Evolutionary conservation across 306 rosid genomes (phyloP).

Genomic region (Vachellia collinsii): DNA sequence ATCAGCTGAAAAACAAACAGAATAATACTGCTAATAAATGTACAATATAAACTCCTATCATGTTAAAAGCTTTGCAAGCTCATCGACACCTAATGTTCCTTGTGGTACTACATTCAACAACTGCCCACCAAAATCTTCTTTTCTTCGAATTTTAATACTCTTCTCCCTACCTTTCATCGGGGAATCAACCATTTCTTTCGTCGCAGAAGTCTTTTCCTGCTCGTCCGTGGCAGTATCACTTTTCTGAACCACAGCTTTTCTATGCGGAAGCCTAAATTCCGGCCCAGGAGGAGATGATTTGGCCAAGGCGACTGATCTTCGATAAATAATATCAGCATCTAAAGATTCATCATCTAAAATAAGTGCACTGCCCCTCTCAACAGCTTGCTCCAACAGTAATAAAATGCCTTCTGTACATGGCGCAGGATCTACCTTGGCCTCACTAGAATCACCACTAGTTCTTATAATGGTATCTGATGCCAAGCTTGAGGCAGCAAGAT

Average conservation of each 20-base stretch:
- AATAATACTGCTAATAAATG: not conserved
- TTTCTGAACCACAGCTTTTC: conserved; percentile 39
- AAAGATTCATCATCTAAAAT: conserved; percentile 55
- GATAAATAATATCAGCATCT: conserved; percentile 72
- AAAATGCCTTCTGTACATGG: conserved; percentile 54
- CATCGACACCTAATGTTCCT: conserved; percentile 73
- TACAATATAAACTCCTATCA: conserved; percentile 26
- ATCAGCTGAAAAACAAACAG: not conserved
- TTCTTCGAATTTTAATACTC: conserved; percentile 49
- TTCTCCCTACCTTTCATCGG: conserved; percentile 47
- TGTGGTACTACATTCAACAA: conserved; percentile 63
- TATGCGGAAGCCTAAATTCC: conserved; percentile 49
- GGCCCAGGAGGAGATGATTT: conserved; percentile 76
- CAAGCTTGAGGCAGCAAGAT: not conserved
- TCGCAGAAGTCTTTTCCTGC: conserved; percentile 43
- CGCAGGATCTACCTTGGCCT: conserved; percentile 35
- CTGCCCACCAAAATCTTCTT: conserved; percentile 52
- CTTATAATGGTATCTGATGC: conserved; percentile 29
- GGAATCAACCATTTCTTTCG: conserved; percentile 33
- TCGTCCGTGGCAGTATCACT: conserved; percentile 31
- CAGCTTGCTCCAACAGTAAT: conserved; percentile 66
- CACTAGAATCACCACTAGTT: conserved; percentile 26
- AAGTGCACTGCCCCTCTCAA: conserved; percentile 72
- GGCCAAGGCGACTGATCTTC: conserved; percentile 62
- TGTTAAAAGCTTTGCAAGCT: conserved; percentile 74